A percentile compares a stretch with the other conserved stretches of the same genome.
These are phyloP conservation scores for Vickermania ingenoplastis DNA, from an alignment of 208 protist genomes.

Conservation along the genomic window DNA sequence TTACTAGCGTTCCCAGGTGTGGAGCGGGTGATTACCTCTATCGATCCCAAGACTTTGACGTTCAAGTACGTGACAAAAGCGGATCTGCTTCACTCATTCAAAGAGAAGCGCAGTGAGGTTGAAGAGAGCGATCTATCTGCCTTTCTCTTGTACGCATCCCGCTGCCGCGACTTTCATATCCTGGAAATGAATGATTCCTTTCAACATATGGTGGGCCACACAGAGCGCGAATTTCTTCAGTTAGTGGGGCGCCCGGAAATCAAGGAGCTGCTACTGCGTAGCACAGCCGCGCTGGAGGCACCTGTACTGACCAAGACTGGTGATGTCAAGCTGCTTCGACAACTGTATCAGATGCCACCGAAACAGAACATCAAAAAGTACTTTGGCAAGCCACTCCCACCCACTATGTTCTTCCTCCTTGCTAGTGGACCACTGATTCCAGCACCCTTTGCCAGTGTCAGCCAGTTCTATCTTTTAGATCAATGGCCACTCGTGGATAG, in stretches of 20 bases:
- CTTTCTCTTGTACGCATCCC: conserved; percentile 2
- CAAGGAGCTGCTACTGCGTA: conserved; percentile 25
- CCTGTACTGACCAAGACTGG: conserved; percentile 30
- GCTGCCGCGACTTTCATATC: conserved; percentile 8
- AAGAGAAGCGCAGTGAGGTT: conserved; percentile 20
- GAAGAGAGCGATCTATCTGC: conserved; percentile 10
- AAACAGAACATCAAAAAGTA: conserved; percentile 9
- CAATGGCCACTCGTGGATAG: conserved; percentile 83
- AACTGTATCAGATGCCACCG: conserved; percentile 25
- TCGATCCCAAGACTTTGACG: conserved; percentile 42
- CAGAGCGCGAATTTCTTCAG: conserved; percentile 17
- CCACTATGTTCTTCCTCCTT: conserved; percentile 57
- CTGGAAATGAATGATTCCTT: not conserved
- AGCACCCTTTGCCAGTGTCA: conserved; percentile 48
- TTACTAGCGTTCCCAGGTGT: conserved; percentile 82
- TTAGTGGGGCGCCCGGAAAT: conserved; percentile 16
- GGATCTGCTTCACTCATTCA: conserved; percentile 28
- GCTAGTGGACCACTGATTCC: conserved; percentile 52
- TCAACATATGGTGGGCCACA: not conserved
- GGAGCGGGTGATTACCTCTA: conserved; percentile 73
- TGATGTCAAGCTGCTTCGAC: conserved; percentile 18
- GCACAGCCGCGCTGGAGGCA: conserved; percentile 38
- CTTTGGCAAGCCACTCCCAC: conserved; percentile 55
- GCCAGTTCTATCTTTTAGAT: conserved; percentile 49
- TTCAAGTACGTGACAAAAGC: conserved; percentile 64